Evolutionary conservation across 208 protist species (phyloP).

Genomic region (Wallacemonas sp.): DNA sequence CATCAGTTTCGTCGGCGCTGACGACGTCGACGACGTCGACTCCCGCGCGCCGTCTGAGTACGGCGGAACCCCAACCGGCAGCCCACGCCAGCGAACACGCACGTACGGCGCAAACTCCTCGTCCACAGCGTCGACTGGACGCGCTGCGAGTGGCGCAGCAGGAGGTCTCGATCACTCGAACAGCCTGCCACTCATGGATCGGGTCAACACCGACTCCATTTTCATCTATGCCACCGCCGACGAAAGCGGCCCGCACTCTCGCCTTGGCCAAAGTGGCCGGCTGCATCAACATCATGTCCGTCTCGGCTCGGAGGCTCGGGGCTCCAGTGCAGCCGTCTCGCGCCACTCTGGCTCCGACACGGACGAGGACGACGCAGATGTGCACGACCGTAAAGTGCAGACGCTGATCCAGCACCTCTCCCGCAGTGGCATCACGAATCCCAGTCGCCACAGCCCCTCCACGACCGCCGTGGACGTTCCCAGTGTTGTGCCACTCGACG

Average conservation of each 20-base stretch:
- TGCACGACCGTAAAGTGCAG: constrained; percentile 12
- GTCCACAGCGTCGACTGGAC: constrained; percentile 22
- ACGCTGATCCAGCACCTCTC: constrained; percentile 6
- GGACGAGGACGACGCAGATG: constrained; percentile 7
- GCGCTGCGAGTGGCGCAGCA: not conserved
- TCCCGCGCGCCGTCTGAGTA: not conserved
- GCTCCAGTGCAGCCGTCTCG: not conserved
- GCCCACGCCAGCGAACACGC: constrained; percentile 9
- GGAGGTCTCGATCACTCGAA: not conserved
- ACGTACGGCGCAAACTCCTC: constrained; percentile 12
- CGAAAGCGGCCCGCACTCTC: not conserved
- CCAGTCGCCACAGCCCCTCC: not conserved
- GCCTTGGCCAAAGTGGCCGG: not conserved
- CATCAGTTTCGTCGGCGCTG: constrained; percentile 15
- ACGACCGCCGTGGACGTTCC: not conserved
- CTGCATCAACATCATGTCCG: not conserved
- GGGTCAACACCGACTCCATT: constrained; percentile 3
- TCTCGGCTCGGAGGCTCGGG: too few species aligned
- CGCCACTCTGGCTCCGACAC: not conserved
- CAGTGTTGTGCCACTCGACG: not conserved
- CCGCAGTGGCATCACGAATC: constrained; percentile 1
- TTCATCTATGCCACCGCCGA: not conserved
- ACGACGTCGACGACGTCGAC: not conserved
- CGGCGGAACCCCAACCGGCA: not conserved
- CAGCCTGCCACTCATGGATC: constrained; percentile 1